phyloP scores from a whole-genome alignment of 1,139 yeast genomes.

The Sugiyamaella castrensis region DNA sequence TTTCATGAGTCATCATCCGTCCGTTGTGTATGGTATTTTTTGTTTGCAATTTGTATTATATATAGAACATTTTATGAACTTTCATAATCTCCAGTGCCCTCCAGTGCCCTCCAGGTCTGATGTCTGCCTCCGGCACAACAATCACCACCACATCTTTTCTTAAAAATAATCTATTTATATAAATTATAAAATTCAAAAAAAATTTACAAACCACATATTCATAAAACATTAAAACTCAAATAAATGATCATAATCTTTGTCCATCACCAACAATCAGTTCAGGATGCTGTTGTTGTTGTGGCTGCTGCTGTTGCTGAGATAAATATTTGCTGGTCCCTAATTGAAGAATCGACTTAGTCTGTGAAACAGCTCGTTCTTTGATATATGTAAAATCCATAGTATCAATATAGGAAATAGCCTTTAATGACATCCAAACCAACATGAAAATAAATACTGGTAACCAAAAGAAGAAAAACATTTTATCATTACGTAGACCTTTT shows the following conservation, averaged over 20 bases:
- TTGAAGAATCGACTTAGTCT: constrained; percentile 12
- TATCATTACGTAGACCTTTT: constrained; percentile 72
- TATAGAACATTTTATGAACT: too few species aligned
- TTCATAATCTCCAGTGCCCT: too few species aligned
- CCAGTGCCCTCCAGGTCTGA: too few species aligned
- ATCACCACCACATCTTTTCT: neutral
- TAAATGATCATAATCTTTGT: neutral
- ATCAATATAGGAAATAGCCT: constrained; percentile 21
- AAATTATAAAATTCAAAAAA: neutral
- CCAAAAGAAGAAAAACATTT: constrained; percentile 82
- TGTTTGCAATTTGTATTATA: too few species aligned
- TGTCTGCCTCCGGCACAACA: too few species aligned
- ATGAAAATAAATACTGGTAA: constrained; percentile 34
- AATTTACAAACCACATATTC: neutral
- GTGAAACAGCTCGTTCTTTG: constrained; percentile 12
- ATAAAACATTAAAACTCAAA: constrained; percentile 1
- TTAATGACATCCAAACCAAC: constrained; percentile 29
- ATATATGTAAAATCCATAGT: constrained; percentile 12
- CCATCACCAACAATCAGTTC: constrained; percentile 1
- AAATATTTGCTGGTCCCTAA: constrained; percentile 10
- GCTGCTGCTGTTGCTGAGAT: constrained; percentile 8
- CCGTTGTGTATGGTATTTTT: too few species aligned
- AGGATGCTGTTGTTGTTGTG: constrained; percentile 4
- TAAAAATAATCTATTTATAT: neutral
- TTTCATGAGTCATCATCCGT: constrained; percentile 1